phyloP scores from a whole-genome alignment of 2,329 filamentous ascomycete genomes.

The Cladosporium sp. region DNA sequence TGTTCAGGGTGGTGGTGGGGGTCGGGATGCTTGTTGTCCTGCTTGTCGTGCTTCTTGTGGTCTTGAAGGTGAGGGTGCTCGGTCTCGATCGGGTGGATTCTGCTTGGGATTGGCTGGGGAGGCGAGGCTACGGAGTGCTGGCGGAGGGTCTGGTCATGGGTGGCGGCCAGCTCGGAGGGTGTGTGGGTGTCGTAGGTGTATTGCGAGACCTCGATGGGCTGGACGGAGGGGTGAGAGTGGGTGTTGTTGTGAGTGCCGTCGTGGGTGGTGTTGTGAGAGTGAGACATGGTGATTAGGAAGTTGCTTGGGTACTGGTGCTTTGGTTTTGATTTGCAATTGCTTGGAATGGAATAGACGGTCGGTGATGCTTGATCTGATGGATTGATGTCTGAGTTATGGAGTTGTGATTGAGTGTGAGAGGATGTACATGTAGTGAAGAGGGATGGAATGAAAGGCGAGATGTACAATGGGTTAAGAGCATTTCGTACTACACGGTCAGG shows the following conservation, averaged over 20 bases:
- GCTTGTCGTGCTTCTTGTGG: conserved; percentile 6
- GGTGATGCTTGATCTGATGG: background rate
- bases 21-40: background rate
- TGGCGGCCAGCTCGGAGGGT: conserved; percentile 17
- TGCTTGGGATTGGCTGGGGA: conserved; percentile 12
- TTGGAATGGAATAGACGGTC: background rate
- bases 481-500: conserved; percentile 1
- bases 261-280: background rate
- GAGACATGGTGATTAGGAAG: background rate
- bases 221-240: conserved; percentile 10
- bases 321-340: background rate
- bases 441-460: background rate
- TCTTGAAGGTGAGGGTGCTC: background rate
- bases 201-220: conserved; percentile 20
- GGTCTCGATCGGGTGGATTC: conserved; percentile 13
- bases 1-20: conserved; percentile 12
- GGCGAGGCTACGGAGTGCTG: conserved; percentile 21
- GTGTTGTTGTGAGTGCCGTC: background rate
- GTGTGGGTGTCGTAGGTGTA: conserved; percentile 19
- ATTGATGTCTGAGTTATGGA: background rate
- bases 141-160: conserved; percentile 20
- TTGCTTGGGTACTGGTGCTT: background rate
- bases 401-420: background rate
- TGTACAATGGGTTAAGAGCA: background rate
- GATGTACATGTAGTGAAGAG: background rate